These are phyloP conservation scores for Ophiosphaerella herpotricha DNA, from an alignment of 2,329 filamentous ascomycete genomes.

Conservation along the genomic window DNA sequence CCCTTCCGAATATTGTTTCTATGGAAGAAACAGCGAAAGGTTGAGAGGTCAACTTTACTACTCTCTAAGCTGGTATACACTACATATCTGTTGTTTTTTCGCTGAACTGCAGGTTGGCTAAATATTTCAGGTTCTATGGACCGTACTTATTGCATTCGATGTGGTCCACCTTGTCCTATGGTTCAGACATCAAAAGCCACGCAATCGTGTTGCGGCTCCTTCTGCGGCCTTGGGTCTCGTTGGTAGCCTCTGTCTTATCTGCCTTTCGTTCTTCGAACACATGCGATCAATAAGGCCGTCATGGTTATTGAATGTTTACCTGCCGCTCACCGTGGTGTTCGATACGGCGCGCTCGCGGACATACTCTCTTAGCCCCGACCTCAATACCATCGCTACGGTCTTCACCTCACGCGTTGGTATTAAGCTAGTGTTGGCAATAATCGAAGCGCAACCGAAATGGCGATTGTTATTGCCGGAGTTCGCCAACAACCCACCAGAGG, in stretches of 20 bases:
- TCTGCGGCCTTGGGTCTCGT: conserved; percentile 35
- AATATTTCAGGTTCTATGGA: conserved; percentile 25
- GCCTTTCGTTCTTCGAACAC: conserved; percentile 56
- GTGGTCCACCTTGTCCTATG: conserved; percentile 35
- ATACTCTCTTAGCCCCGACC: conserved; percentile 38
- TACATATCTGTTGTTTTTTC: neutral
- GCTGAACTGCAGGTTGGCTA: neutral
- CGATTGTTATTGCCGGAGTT: conserved; percentile 47
- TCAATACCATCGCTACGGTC: conserved; percentile 48
- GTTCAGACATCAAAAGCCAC: conserved; percentile 16
- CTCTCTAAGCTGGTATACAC: conserved; percentile 34
- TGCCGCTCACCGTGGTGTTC: conserved; percentile 52
- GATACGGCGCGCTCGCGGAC: conserved; percentile 54
- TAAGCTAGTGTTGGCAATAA: conserved; percentile 50
- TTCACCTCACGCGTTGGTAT: conserved; percentile 49
- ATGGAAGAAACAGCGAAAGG: conserved; percentile 29
- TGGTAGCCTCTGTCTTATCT: conserved; percentile 35
- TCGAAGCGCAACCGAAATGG: conserved; percentile 54
- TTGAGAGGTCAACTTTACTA: conserved; percentile 25
- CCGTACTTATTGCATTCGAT: conserved; percentile 32
- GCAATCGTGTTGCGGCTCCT: conserved; percentile 28
- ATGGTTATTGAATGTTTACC: conserved; percentile 53
- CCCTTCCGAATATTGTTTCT: conserved; percentile 37
- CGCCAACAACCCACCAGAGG: conserved; percentile 53
- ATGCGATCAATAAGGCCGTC: conserved; percentile 52